phyloP scores from a whole-genome alignment of 768 basidiomycete genomes.

The Leccinum rimulosum region DNA sequence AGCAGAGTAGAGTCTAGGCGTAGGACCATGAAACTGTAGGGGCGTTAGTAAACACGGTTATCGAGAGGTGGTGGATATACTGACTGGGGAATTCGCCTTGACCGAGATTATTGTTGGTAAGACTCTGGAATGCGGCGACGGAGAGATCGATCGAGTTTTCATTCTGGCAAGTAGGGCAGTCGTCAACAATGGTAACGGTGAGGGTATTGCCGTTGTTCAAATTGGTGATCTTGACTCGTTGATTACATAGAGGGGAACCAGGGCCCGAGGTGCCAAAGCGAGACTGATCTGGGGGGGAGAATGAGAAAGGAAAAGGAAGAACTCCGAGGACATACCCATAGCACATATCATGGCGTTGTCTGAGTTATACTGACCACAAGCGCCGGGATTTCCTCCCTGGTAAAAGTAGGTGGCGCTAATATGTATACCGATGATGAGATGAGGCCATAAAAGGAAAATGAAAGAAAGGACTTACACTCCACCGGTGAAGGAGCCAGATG shows the following conservation, averaged over 20 bases:
- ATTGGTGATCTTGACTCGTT: slow-evolving; percentile 62
- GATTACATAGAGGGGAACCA: slow-evolving; percentile 62
- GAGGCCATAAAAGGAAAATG: not conserved
- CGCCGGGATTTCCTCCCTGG: slow-evolving; percentile 73
- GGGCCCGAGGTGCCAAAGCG: slow-evolving; percentile 49
- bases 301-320: not conserved
- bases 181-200: slow-evolving; percentile 68
- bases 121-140: slow-evolving; percentile 57
- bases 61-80: slow-evolving; percentile 20
- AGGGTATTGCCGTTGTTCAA: slow-evolving; percentile 48
- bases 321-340: slow-evolving; percentile 44
- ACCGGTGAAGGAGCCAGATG: slow-evolving; percentile 26
- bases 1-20: slow-evolving; percentile 14
- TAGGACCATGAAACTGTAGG: slow-evolving; percentile 31
- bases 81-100: slow-evolving; percentile 60
- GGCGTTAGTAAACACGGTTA: not conserved
- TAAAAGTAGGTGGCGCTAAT: slow-evolving; percentile 63
- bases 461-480: slow-evolving; percentile 42
- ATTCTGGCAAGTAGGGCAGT: slow-evolving; percentile 75
- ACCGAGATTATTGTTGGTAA: slow-evolving; percentile 39
- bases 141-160: slow-evolving; percentile 73
- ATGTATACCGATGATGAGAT: not conserved
- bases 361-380: slow-evolving; percentile 62
- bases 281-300: slow-evolving; percentile 39
- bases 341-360: slow-evolving; percentile 65